Base-by-base conservation (phyloP, 768 basidiomycete species). In the Boletus huronensis region DNA sequence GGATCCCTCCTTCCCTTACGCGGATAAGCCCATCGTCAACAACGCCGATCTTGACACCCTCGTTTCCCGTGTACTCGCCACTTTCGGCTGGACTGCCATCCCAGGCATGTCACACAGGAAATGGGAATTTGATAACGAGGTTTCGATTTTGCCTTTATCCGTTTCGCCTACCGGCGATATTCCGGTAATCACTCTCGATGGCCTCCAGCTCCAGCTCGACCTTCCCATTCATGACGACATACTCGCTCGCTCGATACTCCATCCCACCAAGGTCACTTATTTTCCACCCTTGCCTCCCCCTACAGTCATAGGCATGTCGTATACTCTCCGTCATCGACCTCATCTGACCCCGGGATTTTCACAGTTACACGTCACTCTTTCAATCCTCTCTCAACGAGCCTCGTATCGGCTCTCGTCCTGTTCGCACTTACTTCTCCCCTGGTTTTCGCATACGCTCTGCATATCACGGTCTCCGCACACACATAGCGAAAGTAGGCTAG, bases 41-140 rank as follows among this genome's bases (percentile, higher is more conserved):
- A 58, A 32, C 41, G 53, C 50, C 49, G 65, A 69, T 66, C 76
- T 83, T 31, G 81, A 82, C 75, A 64, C 73, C 36, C 61, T 78
- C 42, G 72, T 81, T 40, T 62, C 60, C 21, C 59, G 64, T 21
- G 74, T 78, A 17, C 73, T 83, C 53, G 64, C 64, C 45, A 71
- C 74, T 26, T 77, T 77, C 53, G 71, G 73, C 25, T 83, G 81
- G 65, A 71, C 45, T 26, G 54, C 63, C 34, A 26, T 59, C 28
- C 47, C 57, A 21, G 32, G 59, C 21, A 39, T 44, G 21, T 54
- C 60, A 23, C 43, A 60, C 45, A 62, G 59, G 32, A 58, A 53
- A 25, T 70, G 70, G 69, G 63, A 69, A 48, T 62, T 70, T 10
- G 69, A 63, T 54, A 52, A 59, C 54, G 66, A 66, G n/a, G 58